phyloP scores from a whole-genome alignment of 2,329 filamentous ascomycete genomes.

The Neonectria faginata region DNA sequence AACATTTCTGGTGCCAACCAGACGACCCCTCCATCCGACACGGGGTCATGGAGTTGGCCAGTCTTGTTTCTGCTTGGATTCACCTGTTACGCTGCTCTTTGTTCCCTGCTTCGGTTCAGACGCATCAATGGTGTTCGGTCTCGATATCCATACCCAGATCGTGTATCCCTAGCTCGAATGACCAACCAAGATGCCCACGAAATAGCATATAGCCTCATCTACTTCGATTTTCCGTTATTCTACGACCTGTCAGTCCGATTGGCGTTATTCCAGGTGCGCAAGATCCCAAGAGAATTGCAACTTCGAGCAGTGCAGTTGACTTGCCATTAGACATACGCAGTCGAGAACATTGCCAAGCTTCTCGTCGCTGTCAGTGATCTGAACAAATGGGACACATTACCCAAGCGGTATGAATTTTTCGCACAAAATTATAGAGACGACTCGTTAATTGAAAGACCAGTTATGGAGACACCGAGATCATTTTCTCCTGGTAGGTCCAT shows the following conservation, averaged over 20 bases:
- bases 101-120: slow-evolving; percentile 53
- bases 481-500: slow-evolving; percentile 51
- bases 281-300: too few species aligned
- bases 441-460: slow-evolving; percentile 38
- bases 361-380: slow-evolving; percentile 53
- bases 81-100: slow-evolving; percentile 50
- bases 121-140: slow-evolving; percentile 47
- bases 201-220: slow-evolving; percentile 52
- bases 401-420: slow-evolving; percentile 50
- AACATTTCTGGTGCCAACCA: slow-evolving; percentile 2
- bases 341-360: slow-evolving; percentile 53
- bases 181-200: slow-evolving; percentile 58
- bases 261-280: slow-evolving; percentile 54
- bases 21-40: neutral
- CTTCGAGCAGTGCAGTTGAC: slow-evolving; percentile 8
- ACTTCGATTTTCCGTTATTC: slow-evolving; percentile 54
- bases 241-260: slow-evolving; percentile 54
- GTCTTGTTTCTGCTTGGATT: slow-evolving; percentile 34
- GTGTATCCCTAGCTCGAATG: slow-evolving; percentile 54
- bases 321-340: slow-evolving; percentile 52
- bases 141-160: slow-evolving; percentile 49
- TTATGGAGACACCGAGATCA: slow-evolving; percentile 56
- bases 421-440: neutral
- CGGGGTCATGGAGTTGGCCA: slow-evolving; percentile 8
- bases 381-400: slow-evolving; percentile 45